Percentiles rank a stretch among this genome's conserved stretches.
These are phyloP conservation scores for Sordaria brevicollis DNA, from an alignment of 495 filamentous ascomycete genomes.

Conservation along the genomic window DNA sequence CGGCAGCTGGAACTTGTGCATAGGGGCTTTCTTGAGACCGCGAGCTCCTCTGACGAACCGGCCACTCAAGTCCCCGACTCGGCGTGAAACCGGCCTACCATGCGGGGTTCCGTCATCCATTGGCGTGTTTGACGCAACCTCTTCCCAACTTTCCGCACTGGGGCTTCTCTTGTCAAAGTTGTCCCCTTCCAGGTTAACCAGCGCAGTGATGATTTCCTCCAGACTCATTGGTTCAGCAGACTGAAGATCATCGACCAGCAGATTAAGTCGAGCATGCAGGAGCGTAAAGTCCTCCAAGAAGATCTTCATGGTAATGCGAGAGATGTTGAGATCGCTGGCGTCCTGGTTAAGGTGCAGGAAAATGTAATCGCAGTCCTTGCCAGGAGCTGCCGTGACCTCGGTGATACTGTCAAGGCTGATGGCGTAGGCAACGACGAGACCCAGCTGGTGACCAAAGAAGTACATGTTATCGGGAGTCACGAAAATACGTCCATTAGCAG, in stretches of 20 bases:
- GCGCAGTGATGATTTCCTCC: conserved; percentile 34
- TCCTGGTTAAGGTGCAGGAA: conserved; percentile 69
- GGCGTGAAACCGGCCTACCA: conserved; percentile 30
- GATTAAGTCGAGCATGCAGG: conserved; percentile 73
- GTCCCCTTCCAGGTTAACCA: conserved; percentile 53
- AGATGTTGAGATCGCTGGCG: conserved; percentile 50
- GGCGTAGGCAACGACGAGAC: conserved; percentile 74
- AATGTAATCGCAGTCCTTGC: conserved; percentile 85
- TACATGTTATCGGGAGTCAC: conserved; percentile 79
- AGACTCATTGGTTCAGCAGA: conserved; percentile 50
- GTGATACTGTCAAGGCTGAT: conserved; percentile 62
- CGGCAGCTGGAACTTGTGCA: conserved; percentile 75
- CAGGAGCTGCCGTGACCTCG: conserved; percentile 83
- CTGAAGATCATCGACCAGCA: conserved; percentile 66
- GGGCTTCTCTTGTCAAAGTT: conserved; percentile 48
- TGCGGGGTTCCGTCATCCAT: conserved; percentile 43
- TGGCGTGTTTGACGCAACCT: conserved; percentile 56
- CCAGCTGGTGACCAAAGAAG: conserved; percentile 91
- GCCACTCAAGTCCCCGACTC: conserved; percentile 38
- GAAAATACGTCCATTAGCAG: conserved; percentile 68
- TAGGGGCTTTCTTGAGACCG: conserved; percentile 38
- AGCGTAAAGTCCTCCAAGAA: conserved; percentile 83
- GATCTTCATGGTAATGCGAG: conserved; percentile 74
- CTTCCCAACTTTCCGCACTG: conserved; percentile 90
- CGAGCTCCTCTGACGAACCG: conserved; percentile 35